Base-by-base conservation (phyloP, 2,329 filamentous ascomycete genomes). In the Boeremia exigua region DNA sequence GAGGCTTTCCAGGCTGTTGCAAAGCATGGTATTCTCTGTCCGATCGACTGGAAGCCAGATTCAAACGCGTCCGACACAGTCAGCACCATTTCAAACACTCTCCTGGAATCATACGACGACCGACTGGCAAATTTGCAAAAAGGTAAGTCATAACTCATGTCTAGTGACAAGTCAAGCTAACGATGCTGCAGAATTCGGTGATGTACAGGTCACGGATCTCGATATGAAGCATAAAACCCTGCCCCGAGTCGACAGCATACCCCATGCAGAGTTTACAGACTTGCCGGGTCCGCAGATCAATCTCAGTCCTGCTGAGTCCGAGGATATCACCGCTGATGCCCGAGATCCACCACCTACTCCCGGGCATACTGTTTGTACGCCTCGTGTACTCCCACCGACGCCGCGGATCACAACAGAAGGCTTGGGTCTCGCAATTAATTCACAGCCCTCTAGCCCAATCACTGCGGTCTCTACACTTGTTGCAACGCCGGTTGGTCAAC, bases 1-100 rank as follows among this genome's bases (percentile, higher is more conserved):
- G 66, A 72, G 56, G 70, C 68, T 10, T 70, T 71, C 39, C 66
- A 71, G 49, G 69, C 67, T 23, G 69, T 69, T 10, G 66, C 65
- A 5, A 69, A 67, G 55, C 67, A 70, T 40, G 69, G 69, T 9
- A 66, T 70, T 8, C 59, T 69, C 9, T 72, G 70, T 36, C 68
- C 70, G n/a, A 56, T 69, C 11, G 65, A 70, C 48, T 72, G 70
- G 70, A 68, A 66, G 45, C 66, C 67, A 1, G 49, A 32, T n/a
- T 47, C 54, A 14, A 54, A 61, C 27, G 49, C 62, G 6, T 36
- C 47, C 3, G 65, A 65, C 3, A 66, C 63, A 9, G 46, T 69
- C 19, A 64, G 47, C 38, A 66, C 65, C 17, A 70, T 69, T 34
- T 63, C 63, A 5, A 69, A 67, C 45, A 69, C 65, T 6, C 50